Evolutionary conservation across 2,329 filamentous ascomycete genomes (phyloP).

Genomic region (Neonectria ditissima): DNA sequence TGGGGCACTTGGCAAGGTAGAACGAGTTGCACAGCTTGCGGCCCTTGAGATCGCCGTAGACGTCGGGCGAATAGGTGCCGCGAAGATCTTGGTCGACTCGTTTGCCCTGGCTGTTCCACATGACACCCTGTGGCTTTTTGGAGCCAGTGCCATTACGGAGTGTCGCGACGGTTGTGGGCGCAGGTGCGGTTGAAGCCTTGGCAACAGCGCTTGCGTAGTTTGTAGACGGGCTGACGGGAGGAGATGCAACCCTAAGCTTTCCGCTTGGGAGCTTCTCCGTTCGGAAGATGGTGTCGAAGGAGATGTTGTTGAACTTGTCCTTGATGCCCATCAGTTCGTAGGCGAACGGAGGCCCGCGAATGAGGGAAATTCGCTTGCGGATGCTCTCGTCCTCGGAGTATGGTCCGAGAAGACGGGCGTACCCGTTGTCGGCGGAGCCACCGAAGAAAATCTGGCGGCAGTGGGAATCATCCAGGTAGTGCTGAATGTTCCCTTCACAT

Average conservation of each 20-base stretch:
- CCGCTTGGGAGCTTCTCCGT: neutral
- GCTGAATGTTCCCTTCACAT: neutral
- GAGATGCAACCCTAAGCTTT: neutral
- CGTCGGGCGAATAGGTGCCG: neutral
- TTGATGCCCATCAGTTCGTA: neutral
- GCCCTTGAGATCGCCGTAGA: neutral
- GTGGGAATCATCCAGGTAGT: neutral
- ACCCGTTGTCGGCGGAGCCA: neutral
- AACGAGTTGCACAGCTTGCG: neutral
- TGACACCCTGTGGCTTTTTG: neutral
- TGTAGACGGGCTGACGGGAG: neutral
- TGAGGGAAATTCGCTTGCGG: neutral
- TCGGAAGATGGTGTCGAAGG: neutral
- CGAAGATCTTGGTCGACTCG: neutral
- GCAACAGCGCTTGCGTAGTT: neutral
- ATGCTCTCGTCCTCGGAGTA: neutral
- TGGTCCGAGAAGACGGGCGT: neutral
- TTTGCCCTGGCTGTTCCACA: neutral
- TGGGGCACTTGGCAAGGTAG: neutral
- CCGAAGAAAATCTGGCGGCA: neutral
- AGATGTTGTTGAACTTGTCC: neutral
- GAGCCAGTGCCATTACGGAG: neutral
- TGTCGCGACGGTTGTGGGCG: no score
- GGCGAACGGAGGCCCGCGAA: neutral
- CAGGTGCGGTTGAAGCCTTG: neutral